Percentiles rank a stretch among this genome's conserved stretches.
These are phyloP conservation scores for Hirschfeldia incana DNA, from an alignment of 345 rosid genomes.

Conservation along the genomic window DNA sequence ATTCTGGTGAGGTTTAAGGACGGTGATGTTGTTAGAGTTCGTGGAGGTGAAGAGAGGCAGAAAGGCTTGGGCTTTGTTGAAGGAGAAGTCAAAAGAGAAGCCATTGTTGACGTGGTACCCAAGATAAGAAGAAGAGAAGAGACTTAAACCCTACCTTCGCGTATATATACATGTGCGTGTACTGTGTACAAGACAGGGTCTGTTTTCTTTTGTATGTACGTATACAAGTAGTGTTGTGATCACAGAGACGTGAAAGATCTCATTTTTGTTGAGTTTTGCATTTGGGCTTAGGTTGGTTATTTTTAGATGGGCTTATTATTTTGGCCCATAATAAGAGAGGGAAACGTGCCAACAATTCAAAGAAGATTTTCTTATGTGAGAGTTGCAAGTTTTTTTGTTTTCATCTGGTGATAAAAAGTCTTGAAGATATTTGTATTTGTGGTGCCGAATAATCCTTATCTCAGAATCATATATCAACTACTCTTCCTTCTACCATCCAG, in stretches of 20 bases:
- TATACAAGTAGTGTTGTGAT: not conserved
- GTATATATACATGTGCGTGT: not conserved
- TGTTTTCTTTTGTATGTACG: slow-evolving; percentile 25
- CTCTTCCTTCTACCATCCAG: not conserved
- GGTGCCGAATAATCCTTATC: slow-evolving; percentile 31
- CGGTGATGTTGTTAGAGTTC: slow-evolving; percentile 9
- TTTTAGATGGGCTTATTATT: not conserved
- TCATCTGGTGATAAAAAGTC: slow-evolving; percentile 13
- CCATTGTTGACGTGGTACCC: slow-evolving; percentile 44
- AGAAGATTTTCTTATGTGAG: not conserved
- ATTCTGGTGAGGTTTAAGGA: slow-evolving; percentile 29
- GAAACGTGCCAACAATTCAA: slow-evolving; percentile 3
- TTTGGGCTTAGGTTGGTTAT: not conserved
- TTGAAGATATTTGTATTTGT: slow-evolving; percentile 28
- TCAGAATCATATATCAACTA: slow-evolving; percentile 14
- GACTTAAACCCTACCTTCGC: slow-evolving; percentile 20
- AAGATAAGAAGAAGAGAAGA: slow-evolving; percentile 16
- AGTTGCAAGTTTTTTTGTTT: slow-evolving; percentile 20
- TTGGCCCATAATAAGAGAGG: slow-evolving; percentile 4
- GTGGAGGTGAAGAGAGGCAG: slow-evolving; percentile 35
- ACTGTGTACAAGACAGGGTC: slow-evolving; percentile 20
- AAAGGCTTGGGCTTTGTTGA: slow-evolving; percentile 40
- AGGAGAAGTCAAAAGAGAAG: slow-evolving; percentile 49
- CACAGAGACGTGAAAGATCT: slow-evolving; percentile 33
- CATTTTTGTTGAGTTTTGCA: not conserved